These are phyloP conservation scores for Trametes sanguinea DNA, from an alignment of 768 basidiomycete genomes.

Conservation along the genomic window DNA sequence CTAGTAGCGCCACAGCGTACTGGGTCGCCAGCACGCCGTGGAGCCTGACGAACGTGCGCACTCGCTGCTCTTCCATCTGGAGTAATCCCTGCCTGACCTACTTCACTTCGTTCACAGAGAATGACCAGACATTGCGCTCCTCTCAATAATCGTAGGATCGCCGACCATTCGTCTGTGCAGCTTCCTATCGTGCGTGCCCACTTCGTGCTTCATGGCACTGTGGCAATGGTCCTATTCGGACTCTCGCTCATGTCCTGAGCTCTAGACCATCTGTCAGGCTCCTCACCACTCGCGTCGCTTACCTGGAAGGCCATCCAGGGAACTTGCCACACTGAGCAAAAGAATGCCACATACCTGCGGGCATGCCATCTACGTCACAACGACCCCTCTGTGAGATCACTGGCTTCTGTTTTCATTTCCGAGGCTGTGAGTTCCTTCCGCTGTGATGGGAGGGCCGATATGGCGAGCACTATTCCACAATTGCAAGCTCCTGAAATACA, in stretches of 20 bases:
- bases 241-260: background rate
- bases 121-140: background rate
- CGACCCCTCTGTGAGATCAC: background rate
- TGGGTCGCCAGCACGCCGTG: background rate
- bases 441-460: background rate
- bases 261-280: background rate
- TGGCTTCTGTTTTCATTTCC: constrained; percentile 19
- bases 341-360: background rate
- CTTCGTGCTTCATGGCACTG: background rate
- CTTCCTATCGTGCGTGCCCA: background rate
- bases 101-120: background rate
- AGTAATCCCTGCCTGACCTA: background rate
- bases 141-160: background rate
- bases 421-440: background rate
- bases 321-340: constrained; percentile 5
- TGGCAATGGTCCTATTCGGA: background rate
- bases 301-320: background rate
- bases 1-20: background rate
- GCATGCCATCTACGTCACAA: constrained; percentile 7
- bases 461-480: background rate
- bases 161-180: background rate
- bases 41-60: constrained; percentile 19
- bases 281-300: constrained; percentile 1
- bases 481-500: background rate
- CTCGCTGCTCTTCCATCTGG: constrained; percentile 3